Base-by-base conservation (phyloP, 345 rosid species). In the Xanthoceras sorbifolium region DNA sequence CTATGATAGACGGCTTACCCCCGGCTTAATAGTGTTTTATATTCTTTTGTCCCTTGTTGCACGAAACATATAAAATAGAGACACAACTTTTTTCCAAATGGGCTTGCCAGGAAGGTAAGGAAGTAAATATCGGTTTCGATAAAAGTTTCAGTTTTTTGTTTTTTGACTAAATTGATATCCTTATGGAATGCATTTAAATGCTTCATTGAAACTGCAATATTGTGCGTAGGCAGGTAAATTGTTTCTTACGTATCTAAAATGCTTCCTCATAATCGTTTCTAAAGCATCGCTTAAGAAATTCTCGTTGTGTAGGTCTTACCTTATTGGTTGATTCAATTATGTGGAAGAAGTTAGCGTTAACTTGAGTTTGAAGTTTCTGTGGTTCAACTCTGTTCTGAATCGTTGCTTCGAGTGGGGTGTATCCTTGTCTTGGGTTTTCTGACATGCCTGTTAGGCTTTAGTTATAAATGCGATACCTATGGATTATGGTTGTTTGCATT, bases 321-420 rank as follows among this genome's bases (percentile, higher is more conserved):
- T 64, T 85, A 38, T 72, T 81, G 77, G 88, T 96, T 84, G 98
- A 96, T 87, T 93, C 99, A 68, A 77, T 96, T 76, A 87, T 93
- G 94, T 96, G 99, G 98, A 91, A 86, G 89, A 89, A 76, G 81
- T 77, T 87, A 67, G 67, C 85, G 72, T 96, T n/a, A 97, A 97
- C 98, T 97, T 72, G 98, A 96, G 82, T 92, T 96, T 80, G 92
- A 93, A 91, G 98, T 96, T 83, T 84, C n/a, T 93, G 28, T 96
- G 97, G 98, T 96, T 96, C 87, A 96, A 93, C 85, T 93, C 99
- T 82, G 84, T 96, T 82, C 86, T 92, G 71, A 91, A 96, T 84
- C 92, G 97, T 72, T 93, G 99, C 79, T 91, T 97, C 63, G 95
- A 93, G 77, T 96, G 99, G 99, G 99, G 99, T 76, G 98, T 96